A percentile compares a stretch with the other conserved stretches of the same genome.
phyloP scores from a whole-genome alignment of 2,329 filamentous ascomycete species.

The Myriosclerotinia scirpicola region DNA sequence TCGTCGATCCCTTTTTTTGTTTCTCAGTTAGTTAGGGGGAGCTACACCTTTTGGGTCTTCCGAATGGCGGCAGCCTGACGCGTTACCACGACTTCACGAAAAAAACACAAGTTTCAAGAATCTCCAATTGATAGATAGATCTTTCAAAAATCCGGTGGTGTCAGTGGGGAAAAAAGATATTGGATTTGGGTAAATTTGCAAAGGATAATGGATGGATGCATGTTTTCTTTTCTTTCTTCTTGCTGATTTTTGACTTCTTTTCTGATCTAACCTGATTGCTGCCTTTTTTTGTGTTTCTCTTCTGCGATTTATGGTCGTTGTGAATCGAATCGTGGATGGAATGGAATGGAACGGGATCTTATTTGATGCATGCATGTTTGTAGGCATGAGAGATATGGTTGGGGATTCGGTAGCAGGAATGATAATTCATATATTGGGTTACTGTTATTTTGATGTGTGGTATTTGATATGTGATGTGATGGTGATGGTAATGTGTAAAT shows the following conservation, averaged over 20 bases:
- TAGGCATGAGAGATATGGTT: neutral
- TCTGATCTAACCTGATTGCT: neutral
- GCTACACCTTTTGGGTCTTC: conserved; percentile 7
- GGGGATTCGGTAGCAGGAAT: conserved; percentile 17
- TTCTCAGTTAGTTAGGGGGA: conserved; percentile 6
- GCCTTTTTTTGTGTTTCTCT: conserved; percentile 1
- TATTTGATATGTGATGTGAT: neutral
- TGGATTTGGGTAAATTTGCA: conserved; percentile 26
- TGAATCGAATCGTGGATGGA: neutral
- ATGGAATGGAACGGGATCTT: conserved; percentile 10
- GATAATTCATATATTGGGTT: conserved; percentile 4
- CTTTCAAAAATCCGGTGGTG: conserved; percentile 26
- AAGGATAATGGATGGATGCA: conserved; percentile 17
- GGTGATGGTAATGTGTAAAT: neutral
- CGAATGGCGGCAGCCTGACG: neutral
- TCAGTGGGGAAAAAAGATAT: conserved; percentile 27
- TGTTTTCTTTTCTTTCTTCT: conserved; percentile 11
- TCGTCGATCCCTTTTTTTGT: conserved; percentile 19
- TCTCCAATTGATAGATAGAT: conserved; percentile 22
- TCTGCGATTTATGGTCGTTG: neutral
- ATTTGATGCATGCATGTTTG: conserved; percentile 18
- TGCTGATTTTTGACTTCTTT: conserved; percentile 13
- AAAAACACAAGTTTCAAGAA: conserved; percentile 16
- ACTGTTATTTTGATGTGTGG: neutral
- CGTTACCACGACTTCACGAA: conserved; percentile 24